Evolutionary conservation across 2,329 filamentous ascomycete genomes (phyloP).

Genomic region (Calonectria pseudoturangicola): DNA sequence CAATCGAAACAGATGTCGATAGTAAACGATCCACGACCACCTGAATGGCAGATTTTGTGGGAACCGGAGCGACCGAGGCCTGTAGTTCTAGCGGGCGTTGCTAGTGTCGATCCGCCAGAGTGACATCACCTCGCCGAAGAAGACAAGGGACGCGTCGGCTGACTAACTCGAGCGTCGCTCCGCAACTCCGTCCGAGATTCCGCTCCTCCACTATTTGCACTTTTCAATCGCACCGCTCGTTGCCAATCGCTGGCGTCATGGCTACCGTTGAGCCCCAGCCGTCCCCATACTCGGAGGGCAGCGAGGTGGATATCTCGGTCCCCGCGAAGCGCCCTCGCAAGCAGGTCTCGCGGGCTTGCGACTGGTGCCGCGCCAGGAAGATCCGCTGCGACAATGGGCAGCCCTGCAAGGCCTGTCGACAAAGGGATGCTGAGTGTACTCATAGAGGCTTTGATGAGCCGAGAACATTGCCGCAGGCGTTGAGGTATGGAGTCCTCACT

Average conservation of each 20-base stretch:
- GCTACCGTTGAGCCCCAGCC: constrained; percentile 1
- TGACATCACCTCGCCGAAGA: constrained; percentile 5
- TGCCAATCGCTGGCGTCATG: constrained; percentile 10
- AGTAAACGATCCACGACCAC: background rate
- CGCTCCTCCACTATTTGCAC: background rate
- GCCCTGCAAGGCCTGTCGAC: constrained; percentile 61
- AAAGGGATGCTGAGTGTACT: constrained; percentile 57
- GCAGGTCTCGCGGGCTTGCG: constrained; percentile 58
- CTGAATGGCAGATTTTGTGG: constrained; percentile 10
- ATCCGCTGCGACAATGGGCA: constrained; percentile 62
- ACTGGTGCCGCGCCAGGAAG: constrained; percentile 61
- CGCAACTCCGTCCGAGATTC: constrained; percentile 21
- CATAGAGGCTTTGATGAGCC: constrained; percentile 55
- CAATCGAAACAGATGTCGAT: background rate
- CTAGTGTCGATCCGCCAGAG: background rate
- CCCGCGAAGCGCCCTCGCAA: constrained; percentile 40
- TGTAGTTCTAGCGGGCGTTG: background rate
- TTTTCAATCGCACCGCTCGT: background rate
- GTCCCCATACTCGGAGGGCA: constrained; percentile 11
- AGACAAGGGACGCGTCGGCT: background rate
- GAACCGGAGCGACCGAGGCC: constrained; percentile 15
- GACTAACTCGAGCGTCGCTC: background rate
- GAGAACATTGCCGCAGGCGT: constrained; percentile 51
- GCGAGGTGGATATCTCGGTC: background rate
- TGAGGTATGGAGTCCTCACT: constrained; percentile 30